Evolutionary conservation across 257 asterid species (phyloP).

Genomic region (Fraxinus anomala): DNA sequence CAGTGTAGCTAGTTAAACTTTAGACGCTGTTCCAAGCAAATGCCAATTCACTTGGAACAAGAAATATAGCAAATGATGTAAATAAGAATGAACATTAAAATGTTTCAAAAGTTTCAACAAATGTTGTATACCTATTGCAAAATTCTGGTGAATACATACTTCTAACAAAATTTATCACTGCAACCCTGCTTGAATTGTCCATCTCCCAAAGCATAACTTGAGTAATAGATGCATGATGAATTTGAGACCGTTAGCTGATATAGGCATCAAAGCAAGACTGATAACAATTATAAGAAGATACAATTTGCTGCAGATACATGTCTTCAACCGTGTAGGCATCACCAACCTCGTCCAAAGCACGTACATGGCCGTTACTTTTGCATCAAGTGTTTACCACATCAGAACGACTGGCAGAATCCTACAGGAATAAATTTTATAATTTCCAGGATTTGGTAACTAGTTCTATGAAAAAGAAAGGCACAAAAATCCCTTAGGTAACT

Average conservation of each 20-base stretch:
- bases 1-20: not conserved
- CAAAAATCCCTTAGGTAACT: not conserved
- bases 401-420: not conserved
- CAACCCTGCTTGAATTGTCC: not conserved
- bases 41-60: not conserved
- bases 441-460: not conserved
- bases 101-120: not conserved
- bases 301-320: not conserved
- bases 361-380: not conserved
- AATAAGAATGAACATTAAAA: not conserved
- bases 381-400: not conserved
- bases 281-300: not conserved
- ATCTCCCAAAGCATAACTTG: not conserved
- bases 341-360: not conserved
- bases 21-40: not conserved
- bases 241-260: not conserved
- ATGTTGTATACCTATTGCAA: not conserved
- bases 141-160: not conserved
- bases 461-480: not conserved
- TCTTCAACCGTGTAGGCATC: not conserved
- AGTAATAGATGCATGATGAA: not conserved
- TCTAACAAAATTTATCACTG: not conserved
- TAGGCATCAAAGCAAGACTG: not conserved
- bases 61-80: not conserved
- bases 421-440: not conserved